Percentiles rank a stretch among this genome's conserved stretches.
These are phyloP conservation scores for Ettlia oleoabundans DNA, from an alignment of 139 green algal species.

Conservation along the genomic window DNA sequence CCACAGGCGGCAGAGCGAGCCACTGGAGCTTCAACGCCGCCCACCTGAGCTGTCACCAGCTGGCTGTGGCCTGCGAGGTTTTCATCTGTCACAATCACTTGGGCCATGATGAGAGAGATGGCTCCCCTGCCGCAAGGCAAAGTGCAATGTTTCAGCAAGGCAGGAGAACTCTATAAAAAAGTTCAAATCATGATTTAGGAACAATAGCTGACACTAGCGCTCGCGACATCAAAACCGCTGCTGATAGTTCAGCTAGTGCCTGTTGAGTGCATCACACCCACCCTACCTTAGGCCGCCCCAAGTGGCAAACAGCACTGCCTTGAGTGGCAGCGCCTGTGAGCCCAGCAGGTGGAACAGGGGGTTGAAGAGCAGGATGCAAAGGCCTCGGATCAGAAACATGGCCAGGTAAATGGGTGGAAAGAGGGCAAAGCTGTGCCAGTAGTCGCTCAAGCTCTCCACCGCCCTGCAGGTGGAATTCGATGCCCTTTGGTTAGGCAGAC, in stretches of 20 bases:
- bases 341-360: slow-evolving; percentile 33
- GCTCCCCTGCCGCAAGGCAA: too few relatives aligned
- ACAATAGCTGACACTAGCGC: too few relatives aligned
- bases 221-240: too few relatives aligned
- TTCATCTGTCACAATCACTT: slow-evolving; percentile 24
- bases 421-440: slow-evolving; percentile 33
- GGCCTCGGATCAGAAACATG: slow-evolving; percentile 34
- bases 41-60: slow-evolving; percentile 21
- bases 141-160: too few relatives aligned
- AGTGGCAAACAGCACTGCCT: slow-evolving; percentile 62
- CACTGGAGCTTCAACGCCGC: too few relatives aligned
- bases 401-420: slow-evolving; percentile 43
- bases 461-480: too few relatives aligned
- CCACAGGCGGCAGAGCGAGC: too few relatives aligned
- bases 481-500: too few relatives aligned
- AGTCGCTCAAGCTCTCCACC: slow-evolving; percentile 16
- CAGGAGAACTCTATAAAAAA: too few relatives aligned
- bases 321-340: slow-evolving; percentile 3
- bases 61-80: background rate
- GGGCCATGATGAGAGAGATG: slow-evolving; percentile 82
- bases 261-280: too few relatives aligned
- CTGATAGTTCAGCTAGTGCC: too few relatives aligned
- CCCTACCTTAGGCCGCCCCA: slow-evolving; percentile 73
- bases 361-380: slow-evolving; percentile 29
- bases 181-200: too few relatives aligned